These are phyloP conservation scores for Cladobotryum protrusum DNA, from an alignment of 2,329 filamentous ascomycete species.

Conservation along the genomic window DNA sequence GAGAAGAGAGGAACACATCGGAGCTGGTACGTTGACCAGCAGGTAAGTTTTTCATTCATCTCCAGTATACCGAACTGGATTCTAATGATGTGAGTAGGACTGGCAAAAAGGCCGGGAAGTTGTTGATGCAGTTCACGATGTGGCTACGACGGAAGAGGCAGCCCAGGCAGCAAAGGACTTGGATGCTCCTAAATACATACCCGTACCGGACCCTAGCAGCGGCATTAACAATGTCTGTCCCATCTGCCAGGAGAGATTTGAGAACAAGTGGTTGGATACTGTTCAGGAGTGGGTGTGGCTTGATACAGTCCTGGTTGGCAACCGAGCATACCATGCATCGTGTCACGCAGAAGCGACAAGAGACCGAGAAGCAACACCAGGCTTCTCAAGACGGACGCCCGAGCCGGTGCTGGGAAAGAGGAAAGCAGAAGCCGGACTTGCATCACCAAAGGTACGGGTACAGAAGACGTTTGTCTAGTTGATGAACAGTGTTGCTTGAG, in stretches of 20 bases:
- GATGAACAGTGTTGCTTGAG: not conserved
- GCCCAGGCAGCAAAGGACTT: slow-evolving; percentile 32
- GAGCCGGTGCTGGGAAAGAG: slow-evolving; percentile 66
- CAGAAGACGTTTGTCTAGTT: slow-evolving; percentile 29
- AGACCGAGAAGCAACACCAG: slow-evolving; percentile 46
- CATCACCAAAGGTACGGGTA: slow-evolving; percentile 31
- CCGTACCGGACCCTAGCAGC: slow-evolving; percentile 72
- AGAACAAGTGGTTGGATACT: slow-evolving; percentile 85
- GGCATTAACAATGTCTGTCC: slow-evolving; percentile 75
- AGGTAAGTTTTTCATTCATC: slow-evolving; percentile 45
- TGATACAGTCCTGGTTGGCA: slow-evolving; percentile 73
- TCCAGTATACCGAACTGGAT: slow-evolving; percentile 19
- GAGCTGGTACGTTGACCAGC: slow-evolving; percentile 90
- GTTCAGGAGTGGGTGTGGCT: slow-evolving; percentile 97
- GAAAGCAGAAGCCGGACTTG: slow-evolving; percentile 59
- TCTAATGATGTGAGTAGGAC: slow-evolving; percentile 47
- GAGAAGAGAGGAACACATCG: slow-evolving; percentile 82
- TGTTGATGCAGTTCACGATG: slow-evolving; percentile 57
- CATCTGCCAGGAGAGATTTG: slow-evolving; percentile 93
- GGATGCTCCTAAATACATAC: slow-evolving; percentile 60
- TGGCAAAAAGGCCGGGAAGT: slow-evolving; percentile 84
- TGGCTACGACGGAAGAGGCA: slow-evolving; percentile 25
- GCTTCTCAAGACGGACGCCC: slow-evolving; percentile 45
- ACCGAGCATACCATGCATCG: slow-evolving; percentile 79
- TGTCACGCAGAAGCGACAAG: slow-evolving; percentile 80